These are phyloP conservation scores for Puccinia sorghi DNA, from an alignment of 1,284 basidiomycete species.

Conservation along the genomic window DNA sequence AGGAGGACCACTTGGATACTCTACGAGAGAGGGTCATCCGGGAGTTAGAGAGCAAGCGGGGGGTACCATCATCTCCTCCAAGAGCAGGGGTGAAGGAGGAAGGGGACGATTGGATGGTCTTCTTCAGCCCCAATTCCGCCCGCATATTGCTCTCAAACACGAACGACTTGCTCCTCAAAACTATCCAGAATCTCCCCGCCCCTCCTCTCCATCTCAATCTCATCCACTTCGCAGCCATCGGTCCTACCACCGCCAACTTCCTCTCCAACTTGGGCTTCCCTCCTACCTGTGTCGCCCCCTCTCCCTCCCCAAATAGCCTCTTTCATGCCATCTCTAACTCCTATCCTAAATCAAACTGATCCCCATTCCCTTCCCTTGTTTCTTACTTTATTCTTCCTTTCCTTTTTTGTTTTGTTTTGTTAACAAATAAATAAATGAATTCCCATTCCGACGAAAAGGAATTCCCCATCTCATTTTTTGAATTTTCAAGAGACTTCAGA, in stretches of 20 bases:
- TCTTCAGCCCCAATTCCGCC: slow-evolving; percentile 16
- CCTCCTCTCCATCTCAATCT: not conserved
- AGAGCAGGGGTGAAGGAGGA: not conserved
- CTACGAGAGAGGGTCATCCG: too few relatives aligned
- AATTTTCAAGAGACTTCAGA: too few relatives aligned
- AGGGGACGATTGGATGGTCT: not conserved
- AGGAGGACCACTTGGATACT: too few relatives aligned
- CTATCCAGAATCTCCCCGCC: not conserved
- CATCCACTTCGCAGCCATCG: not conserved
- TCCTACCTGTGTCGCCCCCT: not conserved
- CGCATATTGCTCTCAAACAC: not conserved
- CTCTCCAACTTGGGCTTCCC: not conserved
- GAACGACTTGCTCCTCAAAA: slow-evolving; percentile 3
- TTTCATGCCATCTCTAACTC: not conserved
- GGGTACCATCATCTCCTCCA: not conserved
- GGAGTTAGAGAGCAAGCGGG: too few relatives aligned
- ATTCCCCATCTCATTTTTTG: too few relatives aligned
- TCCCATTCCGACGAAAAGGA: too few relatives aligned
- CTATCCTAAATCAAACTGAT: too few relatives aligned
- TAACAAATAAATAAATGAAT: too few relatives aligned
- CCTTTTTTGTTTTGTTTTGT: too few relatives aligned
- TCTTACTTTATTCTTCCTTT: too few relatives aligned
- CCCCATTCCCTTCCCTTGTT: too few relatives aligned
- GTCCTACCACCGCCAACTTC: not conserved
- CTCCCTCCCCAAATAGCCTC: not conserved